Percentiles rank a stretch among this genome's conserved stretches.
phyloP scores from a whole-genome alignment of 2,329 filamentous ascomycete genomes.

The Lecanicillium sp. region DNA sequence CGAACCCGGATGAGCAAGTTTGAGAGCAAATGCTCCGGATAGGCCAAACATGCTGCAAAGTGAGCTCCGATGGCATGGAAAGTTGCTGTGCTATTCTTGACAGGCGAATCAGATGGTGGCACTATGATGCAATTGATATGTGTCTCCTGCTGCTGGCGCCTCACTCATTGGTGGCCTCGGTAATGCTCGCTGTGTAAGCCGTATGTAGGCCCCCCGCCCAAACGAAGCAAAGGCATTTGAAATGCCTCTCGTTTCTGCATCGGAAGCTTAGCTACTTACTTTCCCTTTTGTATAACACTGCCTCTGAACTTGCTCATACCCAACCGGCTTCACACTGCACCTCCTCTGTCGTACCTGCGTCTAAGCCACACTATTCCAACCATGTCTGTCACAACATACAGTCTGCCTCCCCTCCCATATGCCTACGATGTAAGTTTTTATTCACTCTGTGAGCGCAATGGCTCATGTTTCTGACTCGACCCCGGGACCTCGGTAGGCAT shows the following conservation, averaged over 20 bases:
- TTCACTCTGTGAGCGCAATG: not conserved
- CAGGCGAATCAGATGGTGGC: too few species aligned
- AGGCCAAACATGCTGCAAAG: not conserved
- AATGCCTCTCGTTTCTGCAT: constrained; percentile 1
- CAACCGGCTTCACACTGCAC: too few species aligned
- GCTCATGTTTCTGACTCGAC: constrained; percentile 1
- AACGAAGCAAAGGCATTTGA: not conserved
- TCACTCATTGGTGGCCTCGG: too few species aligned
- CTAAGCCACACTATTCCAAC: too few species aligned
- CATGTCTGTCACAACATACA: constrained; percentile 40
- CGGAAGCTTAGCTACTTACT: constrained; percentile 2
- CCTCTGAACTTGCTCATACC: constrained; percentile 1
- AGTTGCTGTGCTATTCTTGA: too few species aligned
- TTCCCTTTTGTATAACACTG: constrained; percentile 1
- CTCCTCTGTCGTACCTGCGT: too few species aligned
- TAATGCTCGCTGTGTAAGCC: too few species aligned
- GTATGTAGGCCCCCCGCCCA: too few species aligned
- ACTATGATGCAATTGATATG: too few species aligned
- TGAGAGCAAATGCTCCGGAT: constrained; percentile 22
- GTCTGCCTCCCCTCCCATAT: constrained; percentile 58
- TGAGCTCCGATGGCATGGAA: too few species aligned
- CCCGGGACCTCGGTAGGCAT: constrained; percentile 37
- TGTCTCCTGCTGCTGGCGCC: too few species aligned
- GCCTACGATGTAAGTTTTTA: constrained; percentile 54
- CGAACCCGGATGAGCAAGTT: constrained; percentile 23